Percentiles rank a stretch among this genome's conserved stretches.
Conservation (phyloP, 805 yeast genomes). For the Myxozyma neotropica region DNA sequence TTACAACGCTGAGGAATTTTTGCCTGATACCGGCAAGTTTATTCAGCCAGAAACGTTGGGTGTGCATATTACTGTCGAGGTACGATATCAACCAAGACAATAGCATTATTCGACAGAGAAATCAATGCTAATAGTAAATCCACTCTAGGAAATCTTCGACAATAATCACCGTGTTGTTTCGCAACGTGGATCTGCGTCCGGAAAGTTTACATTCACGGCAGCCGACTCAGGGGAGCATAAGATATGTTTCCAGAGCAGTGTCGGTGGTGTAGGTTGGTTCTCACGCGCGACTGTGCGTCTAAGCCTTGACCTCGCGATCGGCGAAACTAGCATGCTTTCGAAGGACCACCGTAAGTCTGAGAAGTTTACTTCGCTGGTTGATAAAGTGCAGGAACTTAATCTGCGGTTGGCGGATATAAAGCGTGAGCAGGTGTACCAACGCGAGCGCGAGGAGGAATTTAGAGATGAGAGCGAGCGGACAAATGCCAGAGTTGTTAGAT, state of each 20-base stretch:
- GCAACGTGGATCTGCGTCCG: slow-evolving; percentile 62
- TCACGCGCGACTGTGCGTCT: slow-evolving; percentile 64
- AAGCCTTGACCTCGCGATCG: slow-evolving; percentile 70
- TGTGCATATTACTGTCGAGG: slow-evolving; percentile 70
- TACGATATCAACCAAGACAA: slow-evolving; percentile 36
- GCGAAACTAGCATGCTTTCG: slow-evolving; percentile 67
- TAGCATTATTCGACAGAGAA: background rate
- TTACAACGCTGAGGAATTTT: slow-evolving; percentile 67
- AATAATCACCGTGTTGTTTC: slow-evolving; percentile 74
- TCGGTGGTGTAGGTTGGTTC: slow-evolving; percentile 58
- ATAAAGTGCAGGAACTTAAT: slow-evolving; percentile 59
- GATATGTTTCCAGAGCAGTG: slow-evolving; percentile 68
- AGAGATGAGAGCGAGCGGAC: slow-evolving; percentile 77
- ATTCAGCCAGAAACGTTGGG: slow-evolving; percentile 56
- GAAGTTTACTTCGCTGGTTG: slow-evolving; percentile 53
- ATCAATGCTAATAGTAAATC: too few relatives aligned
- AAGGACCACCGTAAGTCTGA: slow-evolving; percentile 45
- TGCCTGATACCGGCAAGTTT: slow-evolving; percentile 53
- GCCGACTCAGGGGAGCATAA: slow-evolving; percentile 82
- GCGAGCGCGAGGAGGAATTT: slow-evolving; percentile 70
- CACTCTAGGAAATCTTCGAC: slow-evolving; percentile 81
- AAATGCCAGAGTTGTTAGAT: slow-evolving; percentile 68
- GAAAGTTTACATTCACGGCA: slow-evolving; percentile 80
- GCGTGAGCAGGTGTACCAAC: slow-evolving; percentile 64
- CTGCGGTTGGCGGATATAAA: slow-evolving; percentile 60